phyloP scores from a whole-genome alignment of 352 stramenopile genomes.

The Globisporangium recalcitrans region DNA sequence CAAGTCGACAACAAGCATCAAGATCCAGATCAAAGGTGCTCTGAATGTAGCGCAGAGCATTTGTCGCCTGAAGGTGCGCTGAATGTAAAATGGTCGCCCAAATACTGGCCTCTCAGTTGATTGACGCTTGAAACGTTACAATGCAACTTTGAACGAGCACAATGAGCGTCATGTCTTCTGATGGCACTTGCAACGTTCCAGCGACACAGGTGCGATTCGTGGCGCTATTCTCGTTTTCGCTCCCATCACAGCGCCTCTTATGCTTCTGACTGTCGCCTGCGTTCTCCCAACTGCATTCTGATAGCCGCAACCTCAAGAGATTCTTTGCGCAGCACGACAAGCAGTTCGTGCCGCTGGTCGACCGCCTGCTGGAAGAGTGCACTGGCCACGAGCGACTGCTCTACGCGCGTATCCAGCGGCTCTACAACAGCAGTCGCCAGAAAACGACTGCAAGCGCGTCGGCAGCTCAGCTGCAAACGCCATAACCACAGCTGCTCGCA shows the following conservation, averaged over 20 bases:
- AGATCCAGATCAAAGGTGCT: background rate
- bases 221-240: background rate
- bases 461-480: background rate
- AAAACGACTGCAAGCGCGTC: background rate
- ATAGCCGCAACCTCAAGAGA: conserved; percentile 23
- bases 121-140: no score
- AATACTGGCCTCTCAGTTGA: no score
- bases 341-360: conserved; percentile 33
- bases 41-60: background rate
- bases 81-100: background rate
- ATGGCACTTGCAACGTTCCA: conserved; percentile 23
- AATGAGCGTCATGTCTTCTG: no score
- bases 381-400: conserved; percentile 48
- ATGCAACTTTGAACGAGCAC: no score
- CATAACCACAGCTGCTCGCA: background rate
- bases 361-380: conserved; percentile 44
- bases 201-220: conserved; percentile 25
- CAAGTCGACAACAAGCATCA: background rate
- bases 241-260: background rate
- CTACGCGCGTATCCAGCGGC: conserved; percentile 38
- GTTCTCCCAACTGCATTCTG: conserved; percentile 9
- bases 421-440: conserved; percentile 28
- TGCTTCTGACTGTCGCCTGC: background rate
- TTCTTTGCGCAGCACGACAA: conserved; percentile 50
- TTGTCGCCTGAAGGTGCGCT: background rate